These are phyloP conservation scores for Xylaria nigripes DNA, from an alignment of 495 filamentous ascomycete genomes.

Conservation along the genomic window DNA sequence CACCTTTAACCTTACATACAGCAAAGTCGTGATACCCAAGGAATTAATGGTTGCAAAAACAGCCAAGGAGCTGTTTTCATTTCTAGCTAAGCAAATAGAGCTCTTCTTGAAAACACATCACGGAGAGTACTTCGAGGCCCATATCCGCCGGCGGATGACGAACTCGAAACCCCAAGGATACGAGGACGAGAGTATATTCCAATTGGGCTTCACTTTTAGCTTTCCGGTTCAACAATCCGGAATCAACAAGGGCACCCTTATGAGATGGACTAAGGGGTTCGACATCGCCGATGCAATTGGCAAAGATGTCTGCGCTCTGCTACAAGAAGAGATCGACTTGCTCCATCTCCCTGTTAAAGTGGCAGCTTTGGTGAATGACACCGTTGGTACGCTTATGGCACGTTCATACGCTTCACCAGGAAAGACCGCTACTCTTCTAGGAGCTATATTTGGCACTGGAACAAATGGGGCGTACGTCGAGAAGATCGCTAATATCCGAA, in stretches of 20 bases:
- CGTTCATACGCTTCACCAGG: constrained; percentile 89
- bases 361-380: constrained; percentile 93
- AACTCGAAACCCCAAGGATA: constrained; percentile 45
- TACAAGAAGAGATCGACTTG: constrained; percentile 86
- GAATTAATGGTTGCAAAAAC: constrained; percentile 86
- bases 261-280: constrained; percentile 98
- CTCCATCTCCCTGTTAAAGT: constrained; percentile 84
- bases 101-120: constrained; percentile 80
- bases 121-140: constrained; percentile 72
- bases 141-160: constrained; percentile 52
- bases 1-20: constrained; percentile 84
- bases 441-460: constrained; percentile 90
- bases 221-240: constrained; percentile 92
- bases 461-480: constrained; percentile 93
- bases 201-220: constrained; percentile 93
- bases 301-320: constrained; percentile 84
- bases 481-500: constrained; percentile 59
- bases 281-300: constrained; percentile 88
- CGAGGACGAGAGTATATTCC: constrained; percentile 66
- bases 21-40: constrained; percentile 82
- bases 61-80: constrained; percentile 81
- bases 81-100: constrained; percentile 87
- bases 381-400: constrained; percentile 95
- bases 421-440: constrained; percentile 76
- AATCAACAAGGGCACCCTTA: constrained; percentile 86